Conservation (phyloP, 345 rosid genomes). For the Limnanthes douglasii region DNA sequence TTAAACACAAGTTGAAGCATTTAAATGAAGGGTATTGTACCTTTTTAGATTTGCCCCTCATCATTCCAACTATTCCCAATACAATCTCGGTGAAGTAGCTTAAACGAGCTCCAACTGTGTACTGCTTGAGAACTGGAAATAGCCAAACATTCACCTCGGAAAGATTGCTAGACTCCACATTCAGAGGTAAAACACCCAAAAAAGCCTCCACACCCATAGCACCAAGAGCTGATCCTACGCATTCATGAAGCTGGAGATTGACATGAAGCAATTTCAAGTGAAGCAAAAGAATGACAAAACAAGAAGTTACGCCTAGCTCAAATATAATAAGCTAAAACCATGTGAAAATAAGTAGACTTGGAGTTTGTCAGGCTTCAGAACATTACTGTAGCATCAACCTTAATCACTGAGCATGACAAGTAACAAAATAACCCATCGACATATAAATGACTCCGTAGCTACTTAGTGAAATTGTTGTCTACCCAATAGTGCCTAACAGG, state of each 20-base stretch:
- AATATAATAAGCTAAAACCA: too few species aligned
- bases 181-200: conserved; percentile 53
- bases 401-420: conserved; percentile 6
- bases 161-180: conserved; percentile 59
- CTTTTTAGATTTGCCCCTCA: conserved; percentile 51
- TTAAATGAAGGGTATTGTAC: conserved; percentile 12
- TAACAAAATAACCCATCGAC: conserved; percentile 3
- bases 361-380: too few species aligned
- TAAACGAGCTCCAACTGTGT: conserved; percentile 67
- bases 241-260: conserved; percentile 61
- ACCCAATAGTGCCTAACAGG: too few species aligned
- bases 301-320: background rate
- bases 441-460: too few species aligned
- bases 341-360: too few species aligned
- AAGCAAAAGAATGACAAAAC: background rate
- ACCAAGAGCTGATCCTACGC: conserved; percentile 85
- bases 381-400: too few species aligned
- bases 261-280: background rate
- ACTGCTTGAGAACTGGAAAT: conserved; percentile 86
- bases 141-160: conserved; percentile 88
- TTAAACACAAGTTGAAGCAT: conserved; percentile 1
- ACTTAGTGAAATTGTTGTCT: too few species aligned
- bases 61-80: conserved; percentile 29
- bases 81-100: conserved; percentile 54
- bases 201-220: conserved; percentile 93